These are phyloP conservation scores for Lachnellula cervina DNA, from an alignment of 2,329 filamentous ascomycete genomes.

Conservation along the genomic window DNA sequence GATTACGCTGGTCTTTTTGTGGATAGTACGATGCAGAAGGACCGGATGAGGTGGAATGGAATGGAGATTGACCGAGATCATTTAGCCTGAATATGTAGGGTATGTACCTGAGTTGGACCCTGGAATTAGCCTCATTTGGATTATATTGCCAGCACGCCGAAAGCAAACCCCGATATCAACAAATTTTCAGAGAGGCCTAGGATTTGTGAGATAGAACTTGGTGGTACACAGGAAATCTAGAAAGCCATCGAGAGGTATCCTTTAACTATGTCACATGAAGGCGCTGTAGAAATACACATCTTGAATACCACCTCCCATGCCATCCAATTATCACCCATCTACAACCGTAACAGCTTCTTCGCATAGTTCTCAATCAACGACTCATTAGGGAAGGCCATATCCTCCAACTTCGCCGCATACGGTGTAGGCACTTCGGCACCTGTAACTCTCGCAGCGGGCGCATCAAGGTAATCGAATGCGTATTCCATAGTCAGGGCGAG, in stretches of 20 bases:
- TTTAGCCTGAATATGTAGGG: too few species aligned
- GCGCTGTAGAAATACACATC: constrained; percentile 19
- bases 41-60: too few species aligned
- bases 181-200: too few species aligned
- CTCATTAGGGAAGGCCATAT: constrained; percentile 92
- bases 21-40: too few species aligned
- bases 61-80: too few species aligned
- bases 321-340: constrained; percentile 31
- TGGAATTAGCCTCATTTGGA: too few species aligned
- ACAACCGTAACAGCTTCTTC: constrained; percentile 82
- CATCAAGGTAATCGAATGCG: constrained; percentile 94
- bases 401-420: constrained; percentile 87
- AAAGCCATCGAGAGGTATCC: constrained; percentile 14
- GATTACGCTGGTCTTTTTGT: too few species aligned
- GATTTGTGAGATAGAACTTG: neutral
- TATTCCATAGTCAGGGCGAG: constrained; percentile 96
- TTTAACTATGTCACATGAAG: constrained; percentile 19
- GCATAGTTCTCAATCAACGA: constrained; percentile 80
- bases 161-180: too few species aligned
- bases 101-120: too few species aligned
- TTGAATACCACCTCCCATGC: constrained; percentile 4
- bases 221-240: neutral
- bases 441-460: constrained; percentile 88
- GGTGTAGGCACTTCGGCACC: constrained; percentile 97
- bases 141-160: too few species aligned